phyloP scores from a whole-genome alignment of 257 asterid species.

The Fraxinus americana region DNA sequence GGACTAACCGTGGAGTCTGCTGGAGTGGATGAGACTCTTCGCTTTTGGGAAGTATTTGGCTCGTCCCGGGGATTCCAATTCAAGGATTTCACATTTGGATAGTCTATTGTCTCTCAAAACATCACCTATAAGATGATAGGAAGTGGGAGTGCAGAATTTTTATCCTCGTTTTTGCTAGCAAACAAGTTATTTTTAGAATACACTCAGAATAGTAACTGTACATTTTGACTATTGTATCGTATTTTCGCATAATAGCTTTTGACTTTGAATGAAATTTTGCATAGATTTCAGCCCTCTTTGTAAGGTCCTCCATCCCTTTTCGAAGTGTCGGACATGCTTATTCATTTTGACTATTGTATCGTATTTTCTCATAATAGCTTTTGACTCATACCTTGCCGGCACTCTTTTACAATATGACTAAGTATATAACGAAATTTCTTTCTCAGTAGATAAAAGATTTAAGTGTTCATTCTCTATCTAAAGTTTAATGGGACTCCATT shows the following conservation, averaged over 20 bases:
- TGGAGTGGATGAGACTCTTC: conserved; percentile 62
- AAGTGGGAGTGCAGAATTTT: background rate
- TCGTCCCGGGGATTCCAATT: conserved; percentile 37
- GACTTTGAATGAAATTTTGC: too few relatives aligned
- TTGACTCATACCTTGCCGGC: background rate
- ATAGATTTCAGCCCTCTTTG: too few relatives aligned
- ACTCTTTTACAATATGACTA: too few relatives aligned
- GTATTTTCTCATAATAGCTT: too few relatives aligned
- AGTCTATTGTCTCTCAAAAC: conserved; percentile 59
- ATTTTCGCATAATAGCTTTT: too few relatives aligned
- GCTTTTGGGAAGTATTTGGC: conserved; percentile 81
- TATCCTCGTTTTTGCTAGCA: background rate
- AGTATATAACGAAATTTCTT: too few relatives aligned
- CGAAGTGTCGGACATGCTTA: background rate
- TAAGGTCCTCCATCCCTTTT: too few relatives aligned
- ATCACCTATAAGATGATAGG: conserved; percentile 55
- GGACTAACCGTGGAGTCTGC: conserved; percentile 72
- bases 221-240: too few relatives aligned
- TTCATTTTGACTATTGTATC: background rate
- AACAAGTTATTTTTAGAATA: background rate
- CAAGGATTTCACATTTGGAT: conserved; percentile 55
- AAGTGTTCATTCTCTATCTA: too few relatives aligned
- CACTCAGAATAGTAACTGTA: too few relatives aligned
- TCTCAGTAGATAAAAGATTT: too few relatives aligned
- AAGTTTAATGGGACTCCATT: too few relatives aligned